A percentile compares a stretch with the other conserved stretches of the same genome.
Evolutionary conservation across 192 early-diverging fungal species (phyloP).

Genomic region (Backusella tarrabulga): DNA sequence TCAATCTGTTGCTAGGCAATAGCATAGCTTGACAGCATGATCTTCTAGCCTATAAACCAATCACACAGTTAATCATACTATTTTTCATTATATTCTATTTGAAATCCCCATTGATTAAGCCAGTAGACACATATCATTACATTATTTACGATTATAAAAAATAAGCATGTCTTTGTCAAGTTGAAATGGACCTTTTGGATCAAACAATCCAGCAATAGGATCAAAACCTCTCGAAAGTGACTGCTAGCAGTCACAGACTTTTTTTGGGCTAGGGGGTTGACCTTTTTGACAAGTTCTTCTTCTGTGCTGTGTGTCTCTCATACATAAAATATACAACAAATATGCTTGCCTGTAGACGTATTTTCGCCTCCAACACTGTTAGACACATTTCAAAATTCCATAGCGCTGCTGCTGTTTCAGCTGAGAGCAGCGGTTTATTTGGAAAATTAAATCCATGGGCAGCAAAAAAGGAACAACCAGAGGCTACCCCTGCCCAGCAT

Average conservation of each 20-base stretch:
- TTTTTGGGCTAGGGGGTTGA: background rate
- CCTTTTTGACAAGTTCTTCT: background rate
- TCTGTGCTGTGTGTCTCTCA: background rate
- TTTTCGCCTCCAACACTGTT: background rate
- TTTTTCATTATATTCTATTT: background rate
- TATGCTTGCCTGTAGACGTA: background rate
- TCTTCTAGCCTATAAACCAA: background rate
- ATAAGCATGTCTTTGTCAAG: too few relatives aligned
- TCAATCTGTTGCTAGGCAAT: too few relatives aligned
- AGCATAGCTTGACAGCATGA: too few relatives aligned
- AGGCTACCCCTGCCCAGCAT: slow-evolving; percentile 23
- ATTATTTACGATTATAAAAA: background rate
- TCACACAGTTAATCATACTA: background rate
- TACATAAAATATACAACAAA: background rate
- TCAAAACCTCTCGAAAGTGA: background rate
- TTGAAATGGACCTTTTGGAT: too few relatives aligned
- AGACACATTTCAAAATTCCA: slow-evolving; percentile 10
- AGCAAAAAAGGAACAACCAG: slow-evolving; percentile 16
- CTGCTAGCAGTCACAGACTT: background rate
- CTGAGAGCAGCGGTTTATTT: slow-evolving; percentile 16
- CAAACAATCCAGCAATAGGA: too few relatives aligned
- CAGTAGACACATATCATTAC: too few relatives aligned
- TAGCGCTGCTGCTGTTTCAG: background rate
- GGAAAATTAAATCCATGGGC: slow-evolving; percentile 28
- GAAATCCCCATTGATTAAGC: too few relatives aligned